phyloP scores from a whole-genome alignment of 2,329 filamentous ascomycete genomes.

The Sordariomycetes sp. region DNA sequence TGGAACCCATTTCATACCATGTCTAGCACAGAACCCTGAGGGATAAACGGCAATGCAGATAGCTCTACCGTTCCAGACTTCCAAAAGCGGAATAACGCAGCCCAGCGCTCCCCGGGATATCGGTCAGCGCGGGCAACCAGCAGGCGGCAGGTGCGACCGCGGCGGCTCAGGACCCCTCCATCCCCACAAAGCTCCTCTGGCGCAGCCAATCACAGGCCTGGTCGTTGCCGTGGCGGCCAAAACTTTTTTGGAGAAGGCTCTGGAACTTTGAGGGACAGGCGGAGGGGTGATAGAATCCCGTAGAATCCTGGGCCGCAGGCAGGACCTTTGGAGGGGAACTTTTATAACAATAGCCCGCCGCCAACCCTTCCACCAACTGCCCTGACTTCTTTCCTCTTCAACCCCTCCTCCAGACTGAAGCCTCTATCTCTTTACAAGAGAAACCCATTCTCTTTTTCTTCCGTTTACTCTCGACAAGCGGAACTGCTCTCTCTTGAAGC shows the following conservation, averaged over 20 bases:
- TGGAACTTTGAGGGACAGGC: background rate
- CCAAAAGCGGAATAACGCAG: background rate
- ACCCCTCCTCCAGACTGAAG: background rate
- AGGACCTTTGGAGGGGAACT: background rate
- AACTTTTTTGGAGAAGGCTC: conserved; percentile 5
- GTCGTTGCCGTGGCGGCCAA: conserved; percentile 5
- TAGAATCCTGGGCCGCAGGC: conserved; percentile 8
- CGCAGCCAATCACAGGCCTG: conserved; percentile 5
- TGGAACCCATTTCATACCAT: background rate
- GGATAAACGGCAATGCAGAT: background rate
- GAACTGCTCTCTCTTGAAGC: background rate
- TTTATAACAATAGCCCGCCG: conserved; percentile 2
- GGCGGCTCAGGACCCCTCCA: background rate
- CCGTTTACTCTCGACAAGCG: background rate
- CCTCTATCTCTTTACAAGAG: background rate
- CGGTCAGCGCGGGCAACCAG: background rate
- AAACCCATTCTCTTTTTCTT: background rate
- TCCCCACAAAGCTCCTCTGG: background rate
- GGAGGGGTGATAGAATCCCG: conserved; percentile 9
- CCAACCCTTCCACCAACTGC: conserved; percentile 1
- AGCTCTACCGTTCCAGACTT: background rate
- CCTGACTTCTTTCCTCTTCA: conserved; percentile 6
- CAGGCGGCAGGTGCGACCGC: background rate
- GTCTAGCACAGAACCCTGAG: background rate
- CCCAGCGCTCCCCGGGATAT: background rate